Conservation (phyloP, 345 rosid genomes). For the Hibiscus mutabilis region DNA sequence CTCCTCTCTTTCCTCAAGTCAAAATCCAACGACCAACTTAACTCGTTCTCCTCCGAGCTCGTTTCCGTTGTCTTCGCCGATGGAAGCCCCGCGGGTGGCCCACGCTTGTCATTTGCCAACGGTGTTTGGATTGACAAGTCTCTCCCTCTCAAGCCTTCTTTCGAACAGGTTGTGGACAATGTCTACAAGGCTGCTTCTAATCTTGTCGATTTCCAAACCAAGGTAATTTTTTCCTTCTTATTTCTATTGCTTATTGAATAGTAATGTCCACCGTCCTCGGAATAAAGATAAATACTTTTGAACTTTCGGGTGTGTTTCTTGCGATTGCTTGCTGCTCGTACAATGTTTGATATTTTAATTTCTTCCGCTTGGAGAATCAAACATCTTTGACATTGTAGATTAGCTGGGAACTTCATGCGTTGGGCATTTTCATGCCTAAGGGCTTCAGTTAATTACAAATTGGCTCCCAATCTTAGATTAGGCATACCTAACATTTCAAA, state of each 20-base stretch:
- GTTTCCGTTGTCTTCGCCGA: slow-evolving; percentile 63
- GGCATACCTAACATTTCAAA: no score
- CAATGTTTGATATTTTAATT: no score
- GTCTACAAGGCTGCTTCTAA: slow-evolving; percentile 56
- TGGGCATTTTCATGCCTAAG: no score
- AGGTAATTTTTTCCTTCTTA: slow-evolving; percentile 29
- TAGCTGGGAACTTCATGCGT: no score
- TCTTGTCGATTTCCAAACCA: slow-evolving; percentile 60
- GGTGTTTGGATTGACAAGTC: slow-evolving; percentile 68
- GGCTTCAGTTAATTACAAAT: no score
- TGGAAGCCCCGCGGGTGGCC: slow-evolving; percentile 60
- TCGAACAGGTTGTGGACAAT: no score
- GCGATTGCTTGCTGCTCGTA: no score
- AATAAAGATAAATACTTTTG: neutral
- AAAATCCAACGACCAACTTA: slow-evolving; percentile 46
- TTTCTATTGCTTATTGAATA: neutral
- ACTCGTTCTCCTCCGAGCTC: slow-evolving; percentile 49
- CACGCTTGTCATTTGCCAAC: slow-evolving; percentile 47
- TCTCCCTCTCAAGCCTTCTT: slow-evolving; percentile 49
- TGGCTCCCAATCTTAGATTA: no score
- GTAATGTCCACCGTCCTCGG: no score
- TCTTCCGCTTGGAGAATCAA: no score
- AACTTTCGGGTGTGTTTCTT: neutral
- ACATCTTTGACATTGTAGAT: no score
- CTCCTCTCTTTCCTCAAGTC: slow-evolving; percentile 70